A percentile compares a stretch with the other conserved stretches of the same genome.
Evolutionary conservation across 139 green algal species (phyloP).

Genomic region (Chlorella sp.): DNA sequence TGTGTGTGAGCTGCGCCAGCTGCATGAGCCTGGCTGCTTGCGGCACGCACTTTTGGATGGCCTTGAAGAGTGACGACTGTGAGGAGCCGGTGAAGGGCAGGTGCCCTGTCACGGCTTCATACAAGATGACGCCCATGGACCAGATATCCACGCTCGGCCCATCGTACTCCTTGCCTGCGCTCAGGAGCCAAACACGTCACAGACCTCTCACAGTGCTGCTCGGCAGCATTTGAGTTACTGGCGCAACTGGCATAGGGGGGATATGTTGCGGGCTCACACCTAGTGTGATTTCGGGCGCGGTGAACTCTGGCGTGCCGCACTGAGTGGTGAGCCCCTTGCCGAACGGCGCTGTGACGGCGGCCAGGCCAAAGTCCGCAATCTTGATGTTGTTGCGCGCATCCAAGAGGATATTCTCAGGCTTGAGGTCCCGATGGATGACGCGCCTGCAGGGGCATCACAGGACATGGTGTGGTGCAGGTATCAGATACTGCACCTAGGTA

Average conservation of each 20-base stretch:
- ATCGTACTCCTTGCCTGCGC: slow-evolving; percentile 31
- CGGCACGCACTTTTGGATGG: too few species aligned
- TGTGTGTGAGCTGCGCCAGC: too few species aligned
- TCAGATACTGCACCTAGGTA: too few species aligned
- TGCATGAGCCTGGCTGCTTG: too few species aligned
- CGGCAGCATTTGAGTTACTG: too few species aligned
- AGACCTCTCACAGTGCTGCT: too few species aligned
- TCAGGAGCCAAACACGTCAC: too few species aligned
- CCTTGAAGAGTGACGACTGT: slow-evolving; percentile 35
- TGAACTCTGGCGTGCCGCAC: slow-evolving; percentile 56
- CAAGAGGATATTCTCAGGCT: slow-evolving; percentile 78
- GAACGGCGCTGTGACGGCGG: slow-evolving; percentile 53
- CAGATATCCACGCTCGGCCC: slow-evolving; percentile 44
- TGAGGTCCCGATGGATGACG: slow-evolving; percentile 64
- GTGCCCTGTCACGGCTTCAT: slow-evolving; percentile 42
- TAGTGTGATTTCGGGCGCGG: slow-evolving; percentile 65
- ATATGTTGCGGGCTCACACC: too few species aligned
- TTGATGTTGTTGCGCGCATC: slow-evolving; percentile 52
- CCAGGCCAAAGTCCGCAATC: slow-evolving; percentile 60
- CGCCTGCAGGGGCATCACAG: slow-evolving; percentile 36
- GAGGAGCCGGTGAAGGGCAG: slow-evolving; percentile 45
- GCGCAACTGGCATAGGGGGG: too few species aligned
- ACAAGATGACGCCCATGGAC: slow-evolving; percentile 61
- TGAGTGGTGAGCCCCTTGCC: slow-evolving; percentile 30
- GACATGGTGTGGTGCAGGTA: too few species aligned